A percentile compares a stretch with the other conserved stretches of the same genome.
phyloP scores from a whole-genome alignment of 305 asterid genomes.

The Solanum chacoense region DNA sequence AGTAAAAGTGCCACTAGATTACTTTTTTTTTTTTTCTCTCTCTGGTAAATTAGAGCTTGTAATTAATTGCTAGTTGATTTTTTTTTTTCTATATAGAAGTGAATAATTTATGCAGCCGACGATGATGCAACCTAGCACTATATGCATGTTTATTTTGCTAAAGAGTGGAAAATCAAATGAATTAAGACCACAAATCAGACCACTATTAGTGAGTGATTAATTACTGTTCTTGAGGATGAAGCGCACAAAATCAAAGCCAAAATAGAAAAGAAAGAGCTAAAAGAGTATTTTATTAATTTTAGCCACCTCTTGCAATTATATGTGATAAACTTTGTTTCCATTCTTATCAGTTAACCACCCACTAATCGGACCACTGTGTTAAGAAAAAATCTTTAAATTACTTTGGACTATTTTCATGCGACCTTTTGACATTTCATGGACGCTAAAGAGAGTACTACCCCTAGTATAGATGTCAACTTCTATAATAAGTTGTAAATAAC shows the following conservation, averaged over 20 bases:
- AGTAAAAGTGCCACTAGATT: neutral
- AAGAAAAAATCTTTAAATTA: neutral
- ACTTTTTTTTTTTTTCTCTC: neutral
- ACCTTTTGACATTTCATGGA: neutral
- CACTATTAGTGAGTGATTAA: conserved; percentile 1
- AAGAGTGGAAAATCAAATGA: neutral
- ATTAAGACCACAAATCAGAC: neutral
- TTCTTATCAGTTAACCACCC: neutral
- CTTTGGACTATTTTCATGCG: neutral
- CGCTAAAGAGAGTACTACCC: neutral
- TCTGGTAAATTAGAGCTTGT: neutral
- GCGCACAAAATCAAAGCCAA: neutral
- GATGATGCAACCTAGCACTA: neutral
- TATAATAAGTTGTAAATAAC: neutral
- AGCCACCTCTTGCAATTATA: neutral
- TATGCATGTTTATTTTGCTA: neutral
- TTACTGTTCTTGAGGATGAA: conserved; percentile 5
- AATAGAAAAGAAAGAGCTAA: neutral
- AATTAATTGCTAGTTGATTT: neutral
- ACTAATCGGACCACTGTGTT: neutral
- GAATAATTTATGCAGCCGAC: neutral
- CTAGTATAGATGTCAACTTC: neutral
- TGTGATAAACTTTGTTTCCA: neutral
- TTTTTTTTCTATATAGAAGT: neutral
- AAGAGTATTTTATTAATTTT: neutral